Evolutionary conservation across 179 eudicot genomes (phyloP).

Genomic region (Actinidia polygama): DNA sequence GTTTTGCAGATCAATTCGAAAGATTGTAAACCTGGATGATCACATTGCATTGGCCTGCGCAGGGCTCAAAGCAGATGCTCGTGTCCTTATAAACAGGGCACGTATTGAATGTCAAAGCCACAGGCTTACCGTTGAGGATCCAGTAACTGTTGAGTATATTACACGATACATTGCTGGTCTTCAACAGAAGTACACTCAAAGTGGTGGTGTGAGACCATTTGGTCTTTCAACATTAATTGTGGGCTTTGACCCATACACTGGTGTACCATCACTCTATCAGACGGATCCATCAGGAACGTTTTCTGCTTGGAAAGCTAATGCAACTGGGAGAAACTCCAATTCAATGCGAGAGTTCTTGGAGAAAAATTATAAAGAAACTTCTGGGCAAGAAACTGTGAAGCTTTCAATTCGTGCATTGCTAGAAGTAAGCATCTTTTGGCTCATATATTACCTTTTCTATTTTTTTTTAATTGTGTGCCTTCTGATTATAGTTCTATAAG

Average conservation of each 20-base stretch:
- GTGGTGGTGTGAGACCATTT: conserved; percentile 99
- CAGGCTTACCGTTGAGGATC: conserved; percentile 95
- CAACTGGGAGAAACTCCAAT: conserved; percentile 97
- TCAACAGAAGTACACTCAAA: conserved; percentile 98
- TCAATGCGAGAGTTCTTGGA: conserved; percentile 90
- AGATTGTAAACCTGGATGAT: conserved; percentile 66
- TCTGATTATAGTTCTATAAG: not conserved
- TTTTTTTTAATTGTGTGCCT: not conserved
- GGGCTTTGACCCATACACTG: conserved; percentile 91
- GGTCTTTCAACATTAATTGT: conserved; percentile 98
- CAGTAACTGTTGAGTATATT: conserved; percentile 92
- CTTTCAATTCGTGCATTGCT: conserved; percentile 94
- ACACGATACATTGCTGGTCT: conserved; percentile 98
- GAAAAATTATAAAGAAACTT: conserved; percentile 94
- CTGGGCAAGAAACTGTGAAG: conserved; percentile 93
- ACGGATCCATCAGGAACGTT: conserved; percentile 99
- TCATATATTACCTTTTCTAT: not conserved
- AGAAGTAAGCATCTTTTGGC: conserved; percentile 57
- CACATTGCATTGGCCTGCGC: conserved; percentile 94
- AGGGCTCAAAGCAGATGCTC: conserved; percentile 98
- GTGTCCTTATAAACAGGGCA: conserved; percentile 91
- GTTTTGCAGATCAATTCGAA: conserved; percentile 56
- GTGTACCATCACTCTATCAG: conserved; percentile 85
- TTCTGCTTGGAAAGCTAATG: conserved; percentile 99
- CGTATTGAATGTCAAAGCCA: conserved; percentile 98